A percentile compares a stretch with the other conserved stretches of the same genome.
These are phyloP conservation scores for Persicaria maculosa DNA, from an alignment of 148 eudicot genomes.

Conservation along the genomic window DNA sequence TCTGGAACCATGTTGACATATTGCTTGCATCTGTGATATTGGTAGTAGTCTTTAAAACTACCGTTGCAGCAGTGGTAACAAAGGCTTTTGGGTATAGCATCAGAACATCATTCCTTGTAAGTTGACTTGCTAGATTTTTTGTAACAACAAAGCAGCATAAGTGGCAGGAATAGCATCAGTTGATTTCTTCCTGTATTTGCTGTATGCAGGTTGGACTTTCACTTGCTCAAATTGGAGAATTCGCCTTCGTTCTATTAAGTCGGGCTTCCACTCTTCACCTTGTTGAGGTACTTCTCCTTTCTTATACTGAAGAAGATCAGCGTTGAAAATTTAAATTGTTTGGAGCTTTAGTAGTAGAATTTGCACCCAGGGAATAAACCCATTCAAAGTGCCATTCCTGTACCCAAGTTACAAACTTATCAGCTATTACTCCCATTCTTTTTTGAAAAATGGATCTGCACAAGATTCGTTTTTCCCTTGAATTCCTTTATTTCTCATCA, in stretches of 20 bases:
- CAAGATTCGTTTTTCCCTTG: neutral
- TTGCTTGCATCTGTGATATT: constrained; percentile 89
- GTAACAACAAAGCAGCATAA: constrained; percentile 4
- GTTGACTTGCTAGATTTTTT: constrained; percentile 24
- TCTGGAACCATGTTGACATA: constrained; percentile 96
- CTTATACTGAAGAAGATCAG: neutral
- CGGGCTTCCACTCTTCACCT: constrained; percentile 92
- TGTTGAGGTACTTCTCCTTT: constrained; percentile 54
- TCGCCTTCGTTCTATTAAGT: constrained; percentile 91
- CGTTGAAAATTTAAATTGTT: neutral
- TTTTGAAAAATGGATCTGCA: neutral
- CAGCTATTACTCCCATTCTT: neutral
- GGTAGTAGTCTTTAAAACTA: constrained; percentile 84
- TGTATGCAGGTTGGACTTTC: constrained; percentile 74
- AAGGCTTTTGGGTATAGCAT: constrained; percentile 79
- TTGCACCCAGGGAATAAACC: neutral
- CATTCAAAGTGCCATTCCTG: neutral
- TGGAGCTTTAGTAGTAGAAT: neutral
- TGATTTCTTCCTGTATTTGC: constrained; percentile 13
- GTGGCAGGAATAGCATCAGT: constrained; percentile 4
- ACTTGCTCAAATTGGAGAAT: constrained; percentile 99
- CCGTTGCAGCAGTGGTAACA: constrained; percentile 62
- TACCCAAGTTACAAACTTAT: neutral
- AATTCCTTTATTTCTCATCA: neutral
- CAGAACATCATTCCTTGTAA: constrained; percentile 80